phyloP scores from a whole-genome alignment of 2,329 filamentous ascomycete genomes.

The Diplocarpon rosae region DNA sequence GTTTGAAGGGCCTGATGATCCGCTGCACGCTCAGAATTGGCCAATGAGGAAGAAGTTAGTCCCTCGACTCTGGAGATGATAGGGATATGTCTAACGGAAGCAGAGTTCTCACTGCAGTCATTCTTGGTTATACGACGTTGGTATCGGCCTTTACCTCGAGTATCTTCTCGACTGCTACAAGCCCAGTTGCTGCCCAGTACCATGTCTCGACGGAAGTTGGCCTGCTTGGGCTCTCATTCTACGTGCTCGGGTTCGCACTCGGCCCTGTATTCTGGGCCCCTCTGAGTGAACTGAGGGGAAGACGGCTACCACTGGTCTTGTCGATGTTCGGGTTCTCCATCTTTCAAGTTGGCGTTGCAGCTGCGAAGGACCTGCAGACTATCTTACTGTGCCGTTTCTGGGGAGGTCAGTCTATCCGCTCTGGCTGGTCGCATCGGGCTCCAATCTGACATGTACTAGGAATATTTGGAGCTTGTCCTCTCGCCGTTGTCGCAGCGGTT shows the following conservation, averaged over 20 bases:
- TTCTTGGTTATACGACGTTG: slow-evolving; percentile 65
- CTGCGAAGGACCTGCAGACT: slow-evolving; percentile 56
- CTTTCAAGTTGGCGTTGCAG: slow-evolving; percentile 54
- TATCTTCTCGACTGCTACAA: slow-evolving; percentile 61
- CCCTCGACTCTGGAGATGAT: slow-evolving; percentile 17
- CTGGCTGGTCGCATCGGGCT: neutral
- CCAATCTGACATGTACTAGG: slow-evolving; percentile 13
- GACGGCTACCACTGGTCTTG: slow-evolving; percentile 48
- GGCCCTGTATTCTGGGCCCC: slow-evolving; percentile 65
- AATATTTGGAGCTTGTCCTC: slow-evolving; percentile 57
- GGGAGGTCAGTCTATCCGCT: slow-evolving; percentile 40
- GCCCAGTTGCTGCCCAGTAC: slow-evolving; percentile 44
- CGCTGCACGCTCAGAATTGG: slow-evolving; percentile 84
- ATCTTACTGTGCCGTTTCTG: slow-evolving; percentile 66
- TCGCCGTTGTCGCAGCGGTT: slow-evolving; percentile 59
- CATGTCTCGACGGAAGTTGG: slow-evolving; percentile 51
- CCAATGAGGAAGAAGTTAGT: slow-evolving; percentile 62
- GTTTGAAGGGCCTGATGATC: slow-evolving; percentile 76
- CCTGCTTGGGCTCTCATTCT: slow-evolving; percentile 55
- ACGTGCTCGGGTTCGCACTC: slow-evolving; percentile 61
- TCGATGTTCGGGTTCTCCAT: slow-evolving; percentile 60
- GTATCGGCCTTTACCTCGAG: slow-evolving; percentile 62
- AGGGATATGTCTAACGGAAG: slow-evolving; percentile 10
- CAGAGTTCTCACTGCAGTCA: slow-evolving; percentile 50
- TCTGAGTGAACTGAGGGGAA: slow-evolving; percentile 59